phyloP scores from a whole-genome alignment of 352 stramenopile genomes.

The Phytophthora quininea region DNA sequence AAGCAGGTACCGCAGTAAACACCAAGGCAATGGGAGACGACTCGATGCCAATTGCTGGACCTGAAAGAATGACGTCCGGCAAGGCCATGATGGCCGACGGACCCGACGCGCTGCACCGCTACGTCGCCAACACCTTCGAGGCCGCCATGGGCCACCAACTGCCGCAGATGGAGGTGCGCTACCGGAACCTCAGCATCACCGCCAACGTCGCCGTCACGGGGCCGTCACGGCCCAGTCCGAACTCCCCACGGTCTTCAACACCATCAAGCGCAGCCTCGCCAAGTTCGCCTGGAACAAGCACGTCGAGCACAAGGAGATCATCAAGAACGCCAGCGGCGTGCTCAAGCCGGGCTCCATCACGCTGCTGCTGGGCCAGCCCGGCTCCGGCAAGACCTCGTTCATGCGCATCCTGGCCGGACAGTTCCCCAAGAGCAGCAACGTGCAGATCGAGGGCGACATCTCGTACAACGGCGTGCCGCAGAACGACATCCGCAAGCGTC shows the following conservation, averaged over 20 bases:
- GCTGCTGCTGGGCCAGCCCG: conserved; percentile 36
- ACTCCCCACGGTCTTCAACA: conserved; percentile 43
- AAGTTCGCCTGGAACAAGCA: conserved; percentile 38
- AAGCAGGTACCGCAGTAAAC: background rate
- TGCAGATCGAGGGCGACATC: conserved; percentile 32
- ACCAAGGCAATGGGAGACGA: background rate
- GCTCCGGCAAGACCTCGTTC: conserved; percentile 43
- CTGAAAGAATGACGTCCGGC: conserved; percentile 15
- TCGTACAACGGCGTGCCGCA: conserved; percentile 35
- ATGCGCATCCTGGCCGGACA: conserved; percentile 38
- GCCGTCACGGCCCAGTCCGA: conserved; percentile 35
- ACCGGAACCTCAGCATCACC: conserved; percentile 50
- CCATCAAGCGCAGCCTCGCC: conserved; percentile 26
- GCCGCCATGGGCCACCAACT: conserved; percentile 40
- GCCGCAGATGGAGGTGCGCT: conserved; percentile 68
- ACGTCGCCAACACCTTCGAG: conserved; percentile 45
- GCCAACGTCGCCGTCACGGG: conserved; percentile 30
- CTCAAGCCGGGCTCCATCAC: conserved; percentile 42
- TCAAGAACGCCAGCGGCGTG: conserved; percentile 33
- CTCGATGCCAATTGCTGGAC: background rate
- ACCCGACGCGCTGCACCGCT: conserved; percentile 41
- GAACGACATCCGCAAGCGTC: conserved; percentile 23
- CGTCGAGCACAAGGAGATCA: conserved; percentile 38
- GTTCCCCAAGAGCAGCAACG: conserved; percentile 32
- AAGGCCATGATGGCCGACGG: conserved; percentile 46